Evolutionary conservation across 345 rosid genomes (phyloP).

Genomic region (Hibiscus syriacus): DNA sequence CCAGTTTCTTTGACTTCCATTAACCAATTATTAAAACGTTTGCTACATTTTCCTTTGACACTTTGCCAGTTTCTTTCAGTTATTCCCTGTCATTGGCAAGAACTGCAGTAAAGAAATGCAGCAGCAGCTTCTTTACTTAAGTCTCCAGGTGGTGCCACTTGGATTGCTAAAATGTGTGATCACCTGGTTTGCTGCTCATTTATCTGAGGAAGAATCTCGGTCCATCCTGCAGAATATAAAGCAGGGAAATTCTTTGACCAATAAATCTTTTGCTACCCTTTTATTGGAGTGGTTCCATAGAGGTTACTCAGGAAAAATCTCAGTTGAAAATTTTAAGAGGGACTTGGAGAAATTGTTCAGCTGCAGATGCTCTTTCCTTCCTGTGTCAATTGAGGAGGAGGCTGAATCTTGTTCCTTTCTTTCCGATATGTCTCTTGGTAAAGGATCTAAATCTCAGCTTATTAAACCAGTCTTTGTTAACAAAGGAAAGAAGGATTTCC

Average conservation of each 20-base stretch:
- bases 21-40: too few species aligned
- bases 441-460: slow-evolving; percentile 18
- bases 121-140: slow-evolving; percentile 42
- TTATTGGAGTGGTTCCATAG: slow-evolving; percentile 54
- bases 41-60: slow-evolving; percentile 11
- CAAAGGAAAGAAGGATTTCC: slow-evolving; percentile 21
- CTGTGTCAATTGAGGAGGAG: slow-evolving; percentile 28
- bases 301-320: slow-evolving; percentile 52
- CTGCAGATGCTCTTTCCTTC: slow-evolving; percentile 28
- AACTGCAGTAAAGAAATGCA: slow-evolving; percentile 49
- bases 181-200: slow-evolving; percentile 62
- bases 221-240: slow-evolving; percentile 41
- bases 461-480: slow-evolving; percentile 16
- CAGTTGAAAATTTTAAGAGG: slow-evolving; percentile 41
- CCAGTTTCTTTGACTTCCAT: too few species aligned
- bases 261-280: slow-evolving; percentile 43
- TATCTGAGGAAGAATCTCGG: slow-evolving; percentile 46
- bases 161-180: slow-evolving; percentile 64
- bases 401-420: slow-evolving; percentile 23
- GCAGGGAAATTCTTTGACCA: slow-evolving; percentile 21
- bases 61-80: slow-evolving; percentile 30
- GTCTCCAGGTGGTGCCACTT: slow-evolving; percentile 64
- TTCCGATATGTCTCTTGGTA: slow-evolving; percentile 16
- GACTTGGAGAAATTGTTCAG: slow-evolving; percentile 42
- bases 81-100: slow-evolving; percentile 42